Conservation (phyloP, 78 protist genomes). For the Emiliania huxleyi region DNA sequence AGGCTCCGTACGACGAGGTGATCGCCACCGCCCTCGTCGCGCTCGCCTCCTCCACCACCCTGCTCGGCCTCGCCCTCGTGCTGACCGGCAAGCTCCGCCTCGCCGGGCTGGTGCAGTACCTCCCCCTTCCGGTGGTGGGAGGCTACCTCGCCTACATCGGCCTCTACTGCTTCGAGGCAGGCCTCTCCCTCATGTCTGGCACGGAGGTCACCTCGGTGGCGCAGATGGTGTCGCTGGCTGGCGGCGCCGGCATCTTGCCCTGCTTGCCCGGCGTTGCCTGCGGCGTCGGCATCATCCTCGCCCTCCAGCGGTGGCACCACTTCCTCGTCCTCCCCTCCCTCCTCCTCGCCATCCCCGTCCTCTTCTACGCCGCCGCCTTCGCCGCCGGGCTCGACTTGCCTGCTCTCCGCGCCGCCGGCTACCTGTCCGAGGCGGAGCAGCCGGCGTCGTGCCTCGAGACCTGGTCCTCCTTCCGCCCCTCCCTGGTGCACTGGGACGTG, state of each 20-base stretch:
- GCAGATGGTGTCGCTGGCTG: background rate
- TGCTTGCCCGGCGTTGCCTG: background rate
- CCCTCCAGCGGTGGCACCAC: background rate
- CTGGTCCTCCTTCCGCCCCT: background rate
- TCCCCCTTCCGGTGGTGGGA: constrained; percentile 14
- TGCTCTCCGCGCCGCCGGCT: background rate
- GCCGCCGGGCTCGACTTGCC: background rate
- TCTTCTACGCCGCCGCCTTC: background rate
- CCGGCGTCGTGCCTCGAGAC: background rate
- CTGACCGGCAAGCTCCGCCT: background rate
- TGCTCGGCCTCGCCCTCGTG: background rate
- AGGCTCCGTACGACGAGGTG: background rate
- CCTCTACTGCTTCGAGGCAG: constrained; percentile 29
- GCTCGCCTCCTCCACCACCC: background rate
- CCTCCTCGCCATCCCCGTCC: background rate
- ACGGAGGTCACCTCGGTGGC: background rate
- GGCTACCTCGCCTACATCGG: constrained; percentile 34
- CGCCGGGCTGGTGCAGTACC: constrained; percentile 5
- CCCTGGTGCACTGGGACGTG: background rate
- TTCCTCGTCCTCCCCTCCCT: background rate
- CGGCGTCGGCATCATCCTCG: background rate
- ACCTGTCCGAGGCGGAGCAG: background rate
- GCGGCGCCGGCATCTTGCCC: background rate
- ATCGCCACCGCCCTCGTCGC: background rate
- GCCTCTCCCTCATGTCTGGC: background rate